Conservation (phyloP, 2,329 filamentous ascomycete genomes). For the Fusarium phyllophilum region DNA sequence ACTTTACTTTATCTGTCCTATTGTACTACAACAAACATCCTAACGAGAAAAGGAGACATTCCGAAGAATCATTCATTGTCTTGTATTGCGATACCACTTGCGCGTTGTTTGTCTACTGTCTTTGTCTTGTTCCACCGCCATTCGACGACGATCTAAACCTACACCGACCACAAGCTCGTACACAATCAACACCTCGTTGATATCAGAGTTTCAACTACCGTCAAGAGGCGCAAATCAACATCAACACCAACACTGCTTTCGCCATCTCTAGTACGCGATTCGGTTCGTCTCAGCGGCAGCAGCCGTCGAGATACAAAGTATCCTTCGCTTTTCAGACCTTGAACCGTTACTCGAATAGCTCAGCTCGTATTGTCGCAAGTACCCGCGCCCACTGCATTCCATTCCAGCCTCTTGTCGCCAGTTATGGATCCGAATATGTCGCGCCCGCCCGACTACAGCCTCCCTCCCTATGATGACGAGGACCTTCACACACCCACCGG, state of each 20-base stretch:
- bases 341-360: conserved; percentile 12
- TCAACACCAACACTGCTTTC: conserved; percentile 4
- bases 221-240: conserved; percentile 10
- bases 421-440: conserved; percentile 63
- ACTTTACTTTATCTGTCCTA: conserved; percentile 3
- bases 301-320: conserved; percentile 30
- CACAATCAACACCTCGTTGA: conserved; percentile 16
- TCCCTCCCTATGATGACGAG: conserved; percentile 67
- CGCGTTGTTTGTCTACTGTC: conserved; percentile 4
- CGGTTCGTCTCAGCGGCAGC: conserved; percentile 28
- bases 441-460: conserved; percentile 66
- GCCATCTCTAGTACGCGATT: neutral
- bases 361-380: conserved; percentile 29
- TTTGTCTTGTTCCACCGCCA: neutral
- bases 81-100: conserved; percentile 12
- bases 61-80: conserved; percentile 8
- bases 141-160: conserved; percentile 16
- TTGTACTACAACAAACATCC: conserved; percentile 21
- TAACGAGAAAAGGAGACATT: conserved; percentile 8
- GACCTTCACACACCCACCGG: conserved; percentile 55
- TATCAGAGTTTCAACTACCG: conserved; percentile 25
- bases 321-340: conserved; percentile 11
- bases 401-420: conserved; percentile 42
- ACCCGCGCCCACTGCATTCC: conserved; percentile 45
- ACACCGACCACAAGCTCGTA: conserved; percentile 15